Percentiles rank a stretch among this genome's conserved stretches.
These are phyloP conservation scores for Erysimum cheiri DNA, from an alignment of 441 rosid species.

Conservation along the genomic window DNA sequence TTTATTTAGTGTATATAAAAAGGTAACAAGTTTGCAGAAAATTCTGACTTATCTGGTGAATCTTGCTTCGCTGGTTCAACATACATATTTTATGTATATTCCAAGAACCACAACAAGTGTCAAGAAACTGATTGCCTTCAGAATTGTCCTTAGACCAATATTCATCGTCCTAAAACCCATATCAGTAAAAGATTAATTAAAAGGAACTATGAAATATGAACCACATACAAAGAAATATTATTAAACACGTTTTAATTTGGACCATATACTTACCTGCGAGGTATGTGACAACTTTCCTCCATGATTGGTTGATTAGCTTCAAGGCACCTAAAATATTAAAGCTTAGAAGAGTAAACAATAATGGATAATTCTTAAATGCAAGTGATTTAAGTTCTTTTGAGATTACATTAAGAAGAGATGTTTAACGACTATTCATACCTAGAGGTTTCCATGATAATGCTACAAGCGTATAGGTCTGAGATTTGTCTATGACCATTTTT, in stretches of 20 bases:
- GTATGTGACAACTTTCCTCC: slow-evolving; percentile 4
- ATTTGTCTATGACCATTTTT: background rate
- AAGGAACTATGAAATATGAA: background rate
- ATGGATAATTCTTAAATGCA: background rate
- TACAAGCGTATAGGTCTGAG: background rate
- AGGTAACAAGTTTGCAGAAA: no score
- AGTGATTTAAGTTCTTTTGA: background rate
- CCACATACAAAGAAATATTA: background rate
- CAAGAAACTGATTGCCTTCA: no score
- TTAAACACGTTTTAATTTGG: background rate
- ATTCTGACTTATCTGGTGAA: no score
- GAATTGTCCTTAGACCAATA: no score
- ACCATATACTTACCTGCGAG: slow-evolving; percentile 10
- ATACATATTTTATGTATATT: no score
- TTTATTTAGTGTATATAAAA: no score
- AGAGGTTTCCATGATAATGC: background rate
- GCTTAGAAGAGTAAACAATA: background rate
- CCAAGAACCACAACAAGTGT: no score
- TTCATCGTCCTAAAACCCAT: no score
- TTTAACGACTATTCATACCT: background rate
- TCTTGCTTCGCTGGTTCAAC: no score
- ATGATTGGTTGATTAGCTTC: background rate
- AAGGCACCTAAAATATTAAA: background rate
- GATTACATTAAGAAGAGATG: background rate
- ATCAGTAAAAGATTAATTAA: no score